Conservation (phyloP, 768 basidiomycete genomes). For the Tulasnella sp. region DNA sequence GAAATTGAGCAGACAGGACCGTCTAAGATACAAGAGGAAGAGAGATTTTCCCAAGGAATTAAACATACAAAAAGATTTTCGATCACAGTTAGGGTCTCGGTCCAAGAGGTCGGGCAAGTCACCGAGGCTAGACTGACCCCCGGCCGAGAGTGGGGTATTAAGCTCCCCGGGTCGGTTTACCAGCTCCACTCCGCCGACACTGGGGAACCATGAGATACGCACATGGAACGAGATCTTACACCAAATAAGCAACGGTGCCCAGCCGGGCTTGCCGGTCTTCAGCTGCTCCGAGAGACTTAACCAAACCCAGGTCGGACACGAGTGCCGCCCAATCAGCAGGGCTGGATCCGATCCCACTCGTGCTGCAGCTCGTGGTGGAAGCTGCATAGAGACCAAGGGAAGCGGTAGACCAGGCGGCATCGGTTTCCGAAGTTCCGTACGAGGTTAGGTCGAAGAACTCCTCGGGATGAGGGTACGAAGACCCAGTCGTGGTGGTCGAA, state of each 20-base stretch:
- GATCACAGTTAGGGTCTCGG: neutral
- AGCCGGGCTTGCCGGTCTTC: neutral
- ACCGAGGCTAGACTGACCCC: neutral
- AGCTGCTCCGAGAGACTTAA: neutral
- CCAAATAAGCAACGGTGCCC: conserved; percentile 8
- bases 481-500: neutral
- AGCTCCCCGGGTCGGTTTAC: neutral
- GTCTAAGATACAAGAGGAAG: neutral
- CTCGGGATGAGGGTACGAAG: neutral
- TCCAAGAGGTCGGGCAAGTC: neutral
- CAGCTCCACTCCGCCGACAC: conserved; percentile 6
- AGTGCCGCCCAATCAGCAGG: conserved; percentile 9
- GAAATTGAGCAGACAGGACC: neutral
- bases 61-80: neutral
- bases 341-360: neutral
- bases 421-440: neutral
- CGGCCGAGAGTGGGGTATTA: conserved; percentile 12
- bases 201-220: neutral
- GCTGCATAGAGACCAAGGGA: neutral
- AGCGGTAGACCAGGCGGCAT: conserved; percentile 5
- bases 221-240: neutral
- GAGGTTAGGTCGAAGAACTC: neutral
- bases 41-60: neutral
- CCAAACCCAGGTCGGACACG: conserved; percentile 1
- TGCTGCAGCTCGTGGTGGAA: conserved; percentile 13